These are phyloP conservation scores for Trichoderma sp. DNA, from an alignment of 2,329 filamentous ascomycete genomes.

Conservation along the genomic window DNA sequence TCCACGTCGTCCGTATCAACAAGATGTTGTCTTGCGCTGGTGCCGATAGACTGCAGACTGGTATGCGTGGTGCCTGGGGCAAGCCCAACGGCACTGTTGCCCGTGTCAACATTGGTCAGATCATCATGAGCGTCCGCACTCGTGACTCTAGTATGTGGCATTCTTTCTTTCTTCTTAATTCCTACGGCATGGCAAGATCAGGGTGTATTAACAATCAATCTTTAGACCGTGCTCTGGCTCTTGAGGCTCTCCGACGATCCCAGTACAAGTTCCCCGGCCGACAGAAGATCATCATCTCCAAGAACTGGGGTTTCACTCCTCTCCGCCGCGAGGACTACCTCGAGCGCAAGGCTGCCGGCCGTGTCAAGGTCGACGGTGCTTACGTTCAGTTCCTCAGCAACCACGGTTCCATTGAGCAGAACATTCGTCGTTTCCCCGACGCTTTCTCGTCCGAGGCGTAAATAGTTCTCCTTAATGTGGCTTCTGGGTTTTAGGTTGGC, in stretches of 20 bases:
- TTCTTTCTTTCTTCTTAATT: not conserved
- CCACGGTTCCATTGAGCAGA: constrained; percentile 79
- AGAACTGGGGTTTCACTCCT: constrained; percentile 99
- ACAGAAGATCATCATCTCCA: constrained; percentile 99
- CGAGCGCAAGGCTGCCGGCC: constrained; percentile 88
- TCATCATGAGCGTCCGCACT: constrained; percentile 94
- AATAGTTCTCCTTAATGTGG: constrained; percentile 34
- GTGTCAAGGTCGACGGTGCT: constrained; percentile 94
- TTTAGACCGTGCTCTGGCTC: constrained; percentile 80
- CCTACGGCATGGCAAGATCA: not conserved
- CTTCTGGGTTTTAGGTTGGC: constrained; percentile 43
- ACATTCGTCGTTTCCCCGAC: constrained; percentile 92
- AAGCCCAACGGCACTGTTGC: constrained; percentile 99
- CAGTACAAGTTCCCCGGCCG: constrained; percentile 99
- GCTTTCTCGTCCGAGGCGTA: constrained; percentile 68
- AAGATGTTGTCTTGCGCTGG: constrained; percentile 99
- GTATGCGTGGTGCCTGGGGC: constrained; percentile 99
- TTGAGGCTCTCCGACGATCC: constrained; percentile 97
- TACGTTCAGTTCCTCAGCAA: constrained; percentile 99
- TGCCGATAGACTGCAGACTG: constrained; percentile 99
- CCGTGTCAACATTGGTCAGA: constrained; percentile 99
- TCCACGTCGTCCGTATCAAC: constrained; percentile 99
- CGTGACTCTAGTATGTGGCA: constrained; percentile 75
- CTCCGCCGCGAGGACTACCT: constrained; percentile 97
- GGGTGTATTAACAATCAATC: constrained; percentile 26